Evolutionary conservation across 192 early-diverging fungal species (phyloP).

Genomic region (Linnemannia zychae): DNA sequence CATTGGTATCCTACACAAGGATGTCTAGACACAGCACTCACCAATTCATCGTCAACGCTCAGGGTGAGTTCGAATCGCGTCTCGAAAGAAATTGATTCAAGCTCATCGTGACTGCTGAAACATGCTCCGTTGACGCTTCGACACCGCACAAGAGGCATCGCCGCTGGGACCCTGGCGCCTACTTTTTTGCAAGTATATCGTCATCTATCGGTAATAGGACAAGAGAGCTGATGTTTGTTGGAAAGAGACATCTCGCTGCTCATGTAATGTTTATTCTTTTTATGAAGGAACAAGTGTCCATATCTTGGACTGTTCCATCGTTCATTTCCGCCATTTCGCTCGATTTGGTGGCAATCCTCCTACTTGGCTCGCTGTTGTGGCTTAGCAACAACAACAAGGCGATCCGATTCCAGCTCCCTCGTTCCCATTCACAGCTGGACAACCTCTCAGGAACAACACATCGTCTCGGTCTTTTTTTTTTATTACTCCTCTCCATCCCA

Average conservation of each 20-base stretch:
- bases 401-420: neutral
- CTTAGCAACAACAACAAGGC: constrained; percentile 5
- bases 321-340: too few species aligned
- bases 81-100: neutral
- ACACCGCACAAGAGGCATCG: too few species aligned
- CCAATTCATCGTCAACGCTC: neutral
- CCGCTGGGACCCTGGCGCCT: neutral
- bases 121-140: neutral
- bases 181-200: neutral
- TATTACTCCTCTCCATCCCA: neutral
- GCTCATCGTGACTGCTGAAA: neutral
- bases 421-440: neutral
- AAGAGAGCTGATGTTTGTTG: too few species aligned
- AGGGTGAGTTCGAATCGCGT: neutral
- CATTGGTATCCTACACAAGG: neutral
- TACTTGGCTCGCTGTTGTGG: too few species aligned
- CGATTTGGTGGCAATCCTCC: neutral
- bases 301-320: too few species aligned
- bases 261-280: too few species aligned
- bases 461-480: neutral
- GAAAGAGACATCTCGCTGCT: too few species aligned
- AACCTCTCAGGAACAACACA: neutral
- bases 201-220: too few species aligned
- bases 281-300: too few species aligned
- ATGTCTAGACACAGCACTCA: neutral